These are phyloP conservation scores for Sphaerobolus stellatus DNA, from an alignment of 1,284 basidiomycete genomes.

Conservation along the genomic window DNA sequence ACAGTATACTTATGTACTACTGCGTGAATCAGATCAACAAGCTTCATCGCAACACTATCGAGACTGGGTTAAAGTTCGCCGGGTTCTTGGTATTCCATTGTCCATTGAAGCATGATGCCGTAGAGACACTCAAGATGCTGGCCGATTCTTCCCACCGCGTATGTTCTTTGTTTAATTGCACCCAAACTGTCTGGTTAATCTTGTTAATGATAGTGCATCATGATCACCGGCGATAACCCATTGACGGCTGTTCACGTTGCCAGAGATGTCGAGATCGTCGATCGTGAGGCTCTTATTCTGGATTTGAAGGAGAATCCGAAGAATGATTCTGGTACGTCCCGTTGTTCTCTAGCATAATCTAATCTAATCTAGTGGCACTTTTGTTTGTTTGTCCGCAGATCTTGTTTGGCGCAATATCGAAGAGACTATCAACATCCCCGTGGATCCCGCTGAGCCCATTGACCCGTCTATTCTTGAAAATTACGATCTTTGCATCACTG, in stretches of 20 bases:
- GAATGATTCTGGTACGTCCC: conserved; percentile 58
- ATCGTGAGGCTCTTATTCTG: conserved; percentile 87
- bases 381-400: conserved; percentile 43
- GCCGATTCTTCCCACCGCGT: conserved; percentile 92
- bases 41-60: conserved; percentile 74
- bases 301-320: conserved; percentile 82
- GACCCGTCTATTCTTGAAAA: conserved; percentile 75
- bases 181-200: conserved; percentile 7
- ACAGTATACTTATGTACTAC: neutral
- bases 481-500: conserved; percentile 94
- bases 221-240: conserved; percentile 98
- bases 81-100: conserved; percentile 97
- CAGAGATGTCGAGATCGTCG: conserved; percentile 91
- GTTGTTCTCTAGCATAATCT: conserved; percentile 1
- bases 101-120: conserved; percentile 90
- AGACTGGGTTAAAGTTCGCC: conserved; percentile 74
- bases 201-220: conserved; percentile 67
- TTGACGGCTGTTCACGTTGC: conserved; percentile 94
- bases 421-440: conserved; percentile 81
- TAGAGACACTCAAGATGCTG: conserved; percentile 87
- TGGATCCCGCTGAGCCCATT: conserved; percentile 74
- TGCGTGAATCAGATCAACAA: conserved; percentile 84
- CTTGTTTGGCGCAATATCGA: conserved; percentile 94
- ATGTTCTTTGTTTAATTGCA: conserved; percentile 37
- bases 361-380: too few species aligned